phyloP scores from a whole-genome alignment of 2,329 filamentous ascomycete genomes.

The Colletotrichum camelliae region DNA sequence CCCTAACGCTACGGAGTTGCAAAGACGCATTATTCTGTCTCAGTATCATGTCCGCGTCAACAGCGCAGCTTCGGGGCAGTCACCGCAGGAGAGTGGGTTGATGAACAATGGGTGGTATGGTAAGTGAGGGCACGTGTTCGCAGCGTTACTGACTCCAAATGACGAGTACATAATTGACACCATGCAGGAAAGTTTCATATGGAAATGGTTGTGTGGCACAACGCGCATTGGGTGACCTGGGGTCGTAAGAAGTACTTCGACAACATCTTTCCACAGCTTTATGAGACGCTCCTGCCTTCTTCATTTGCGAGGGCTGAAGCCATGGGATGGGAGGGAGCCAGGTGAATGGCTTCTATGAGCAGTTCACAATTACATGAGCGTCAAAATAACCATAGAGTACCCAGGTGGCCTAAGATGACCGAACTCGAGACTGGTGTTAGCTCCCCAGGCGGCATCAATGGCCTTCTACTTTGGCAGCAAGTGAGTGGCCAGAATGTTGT shows the following conservation, averaged over 20 bases:
- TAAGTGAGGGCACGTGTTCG: background rate
- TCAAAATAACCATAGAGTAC: background rate
- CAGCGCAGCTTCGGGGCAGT: conserved; percentile 38
- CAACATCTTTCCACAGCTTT: conserved; percentile 36
- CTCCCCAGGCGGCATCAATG: conserved; percentile 62
- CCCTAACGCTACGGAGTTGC: conserved; percentile 43
- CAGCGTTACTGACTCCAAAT: rapidly evolving
- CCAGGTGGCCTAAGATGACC: conserved; percentile 57
- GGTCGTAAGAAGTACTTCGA: conserved; percentile 40
- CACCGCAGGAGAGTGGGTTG: conserved; percentile 43
- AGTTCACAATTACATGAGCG: rapidly evolving
- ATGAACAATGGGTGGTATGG: conserved; percentile 53
- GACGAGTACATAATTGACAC: background rate
- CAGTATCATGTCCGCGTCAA: conserved; percentile 51
- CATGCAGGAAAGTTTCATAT: conserved; percentile 41
- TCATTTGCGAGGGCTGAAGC: conserved; percentile 30
- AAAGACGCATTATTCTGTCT: conserved; percentile 47
- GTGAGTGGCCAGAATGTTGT: background rate
- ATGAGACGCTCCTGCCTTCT: conserved; percentile 24
- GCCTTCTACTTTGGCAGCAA: conserved; percentile 66
- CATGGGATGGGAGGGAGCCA: conserved; percentile 35
- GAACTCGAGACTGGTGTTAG: conserved; percentile 37
- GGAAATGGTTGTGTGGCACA: conserved; percentile 50
- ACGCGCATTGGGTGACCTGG: conserved; percentile 45
- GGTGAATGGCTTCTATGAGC: background rate